Conservation (phyloP, 164 flowering plant species). For the Vitis rotundifolia region DNA sequence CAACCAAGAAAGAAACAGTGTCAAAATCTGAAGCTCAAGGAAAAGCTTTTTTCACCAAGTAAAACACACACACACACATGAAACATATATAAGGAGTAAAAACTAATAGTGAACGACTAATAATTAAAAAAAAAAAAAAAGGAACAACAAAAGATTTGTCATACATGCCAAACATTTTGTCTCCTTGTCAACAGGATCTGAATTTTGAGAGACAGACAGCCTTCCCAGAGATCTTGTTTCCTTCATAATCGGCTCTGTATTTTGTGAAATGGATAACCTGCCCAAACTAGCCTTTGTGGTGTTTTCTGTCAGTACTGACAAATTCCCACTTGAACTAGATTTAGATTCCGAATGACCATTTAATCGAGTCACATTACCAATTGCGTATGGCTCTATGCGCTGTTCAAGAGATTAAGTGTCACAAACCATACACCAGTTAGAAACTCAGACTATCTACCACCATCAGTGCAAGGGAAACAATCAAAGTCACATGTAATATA, state of each 20-base stretch:
- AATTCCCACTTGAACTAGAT: slow-evolving; percentile 51
- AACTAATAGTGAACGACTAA: not conserved
- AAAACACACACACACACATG: not conserved
- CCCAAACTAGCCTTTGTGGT: slow-evolving; percentile 59
- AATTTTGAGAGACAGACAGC: slow-evolving; percentile 57
- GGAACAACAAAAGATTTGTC: slow-evolving; percentile 8
- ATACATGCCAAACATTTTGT: slow-evolving; percentile 61
- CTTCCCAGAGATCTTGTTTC: slow-evolving; percentile 65
- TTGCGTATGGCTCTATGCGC: slow-evolving; percentile 85
- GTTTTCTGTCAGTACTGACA: slow-evolving; percentile 53
- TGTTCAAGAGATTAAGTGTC: slow-evolving; percentile 30
- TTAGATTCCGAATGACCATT: slow-evolving; percentile 62
- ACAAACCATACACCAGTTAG: slow-evolving; percentile 11
- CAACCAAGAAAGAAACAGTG: slow-evolving; percentile 4
- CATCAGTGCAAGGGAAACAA: slow-evolving; percentile 1
- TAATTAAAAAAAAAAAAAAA: not conserved
- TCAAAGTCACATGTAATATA: not conserved
- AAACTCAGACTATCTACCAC: slow-evolving; percentile 9
- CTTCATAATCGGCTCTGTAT: slow-evolving; percentile 57
- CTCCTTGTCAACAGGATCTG: slow-evolving; percentile 53
- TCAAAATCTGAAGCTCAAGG: not conserved
- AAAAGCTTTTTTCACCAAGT: not conserved
- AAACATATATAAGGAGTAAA: not conserved
- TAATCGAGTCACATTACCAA: slow-evolving; percentile 32
- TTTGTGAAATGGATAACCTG: slow-evolving; percentile 66